These are phyloP conservation scores for Euphorbia neoarborescens DNA, from an alignment of 441 rosid species.

Conservation along the genomic window DNA sequence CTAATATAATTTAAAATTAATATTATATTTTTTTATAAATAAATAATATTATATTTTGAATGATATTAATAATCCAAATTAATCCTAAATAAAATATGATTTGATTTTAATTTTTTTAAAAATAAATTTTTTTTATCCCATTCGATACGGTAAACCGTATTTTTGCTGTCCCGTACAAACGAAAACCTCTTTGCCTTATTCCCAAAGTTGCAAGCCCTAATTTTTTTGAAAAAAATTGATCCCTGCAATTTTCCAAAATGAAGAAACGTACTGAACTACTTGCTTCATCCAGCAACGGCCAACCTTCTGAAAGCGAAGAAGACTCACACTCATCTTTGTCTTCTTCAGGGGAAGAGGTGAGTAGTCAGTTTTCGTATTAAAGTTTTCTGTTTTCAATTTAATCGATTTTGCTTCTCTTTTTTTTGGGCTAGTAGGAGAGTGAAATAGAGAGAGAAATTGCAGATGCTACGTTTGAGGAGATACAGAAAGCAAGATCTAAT, in stretches of 20 bases:
- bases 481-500: slow-evolving; percentile 57
- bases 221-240: not conserved
- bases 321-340: slow-evolving; percentile 18
- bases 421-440: slow-evolving; percentile 39
- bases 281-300: slow-evolving; percentile 21
- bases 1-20: too few relatives aligned
- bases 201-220: not conserved
- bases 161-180: too few relatives aligned
- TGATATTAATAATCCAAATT: too few relatives aligned
- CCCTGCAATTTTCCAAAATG: not conserved
- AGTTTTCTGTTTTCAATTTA: not conserved
- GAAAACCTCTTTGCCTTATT: not conserved
- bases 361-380: not conserved
- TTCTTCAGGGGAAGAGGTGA: slow-evolving; percentile 22
- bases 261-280: not conserved
- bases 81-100: too few relatives aligned
- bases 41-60: too few relatives aligned
- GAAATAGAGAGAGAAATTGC: slow-evolving; percentile 58
- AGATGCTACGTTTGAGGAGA: slow-evolving; percentile 66
- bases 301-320: slow-evolving; percentile 22
- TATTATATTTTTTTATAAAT: too few relatives aligned
- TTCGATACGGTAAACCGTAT: too few relatives aligned
- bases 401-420: not conserved
- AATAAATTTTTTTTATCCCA: too few relatives aligned
- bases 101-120: too few relatives aligned